Base-by-base conservation (phyloP, 345 rosid species). In the Durio zibethinus region DNA sequence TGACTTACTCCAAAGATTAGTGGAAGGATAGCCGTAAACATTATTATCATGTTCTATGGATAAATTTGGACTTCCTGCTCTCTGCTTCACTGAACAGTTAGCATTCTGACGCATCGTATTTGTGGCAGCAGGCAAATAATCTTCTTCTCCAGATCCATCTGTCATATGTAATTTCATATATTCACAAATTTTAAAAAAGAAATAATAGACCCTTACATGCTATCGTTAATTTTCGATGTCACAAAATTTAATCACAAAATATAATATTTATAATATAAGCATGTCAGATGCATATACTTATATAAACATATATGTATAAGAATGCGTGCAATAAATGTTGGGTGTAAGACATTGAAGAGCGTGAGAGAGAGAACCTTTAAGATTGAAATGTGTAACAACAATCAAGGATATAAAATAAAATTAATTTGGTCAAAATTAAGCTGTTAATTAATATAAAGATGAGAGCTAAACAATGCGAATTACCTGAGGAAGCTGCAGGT, bases 111-210 rank as follows among this genome's bases (percentile, higher is more conserved):
- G 76, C 40, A 57, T 18, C 23, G 77, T 73, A 53, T 69, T 75
- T 66, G 73, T 61, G 64, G 72, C 70, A 59, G 75, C 77, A 64
- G 72, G 29, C 56, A 78, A 14, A 47, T 77, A 78, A 59, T 86
- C 89, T 81, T 88, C 91, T 11, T 86, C 87, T 14, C 87, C 87
- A 5, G 85, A 88, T 79, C 89, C 88, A 77, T 86, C 86, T 82
- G 81, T 10, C 69, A 68, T 12, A 31, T 1, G 6, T 16, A 23
- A 21, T 66, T 66, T 40, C 4, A 12, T 66, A 7, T 11, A 23
- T 40, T 12, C 9, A 66, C 12, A 2, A 14, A 67, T 25, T 67
- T 67, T 23, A 67, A 40, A 5, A 5, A 67, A 21, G 36, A 33
- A n/a, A n/a, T n/a, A n/a, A n/a, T 40, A 40, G 43, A 7, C 10